Base-by-base conservation (phyloP, 2,329 filamentous ascomycete genomes). In the Intubia oerlemansii region DNA sequence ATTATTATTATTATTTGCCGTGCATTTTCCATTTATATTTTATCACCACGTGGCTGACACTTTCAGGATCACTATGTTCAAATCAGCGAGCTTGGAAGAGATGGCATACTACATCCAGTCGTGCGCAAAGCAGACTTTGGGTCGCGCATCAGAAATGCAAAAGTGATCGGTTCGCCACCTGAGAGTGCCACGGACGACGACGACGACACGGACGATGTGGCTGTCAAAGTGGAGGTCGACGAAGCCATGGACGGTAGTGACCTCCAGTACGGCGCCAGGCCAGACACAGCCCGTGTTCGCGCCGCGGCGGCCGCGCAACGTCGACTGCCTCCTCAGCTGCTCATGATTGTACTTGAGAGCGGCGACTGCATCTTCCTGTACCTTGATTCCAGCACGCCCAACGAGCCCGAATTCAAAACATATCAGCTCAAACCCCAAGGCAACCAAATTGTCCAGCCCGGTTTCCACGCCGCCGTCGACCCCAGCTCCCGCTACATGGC, bases 281-380 rank as follows among this genome's bases (percentile, higher is more conserved):
- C 22, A 4, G 27, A 13, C 14, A 32, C 13, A 9, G 25, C 13
- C 10, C 22, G 22, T 12, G 22, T 21, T 20, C 14, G 28, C 11
- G 22, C n/a, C 10, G 5, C 10, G 4, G n/a, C 15, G 9, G 4
- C 34, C 16, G 14, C 17, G n/a, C n/a, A n/a, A 24, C 8, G 4
- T 10, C 24, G 34, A 32, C 46, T 76, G 31, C 79, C 84, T 10
- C 76, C 80, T n/a, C 81, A 95, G 43, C 55, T 84, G 15, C 54
- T 95, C 11, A 62, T 88, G 4, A 52, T 95, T 11, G 68, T 79
- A 14, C 59, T 93, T 7, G 72, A 78, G 37, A 67, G 65, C 11
- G 70, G 72, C 21, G 68, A 79, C 33, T 54, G 80, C 28, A 59
- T 85, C 15, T 92, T 93, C 39, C 51, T 93, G 15, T 85, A 75